Conservation (phyloP, 495 filamentous ascomycete genomes). For the Aspergillus saccharolyticus region DNA sequence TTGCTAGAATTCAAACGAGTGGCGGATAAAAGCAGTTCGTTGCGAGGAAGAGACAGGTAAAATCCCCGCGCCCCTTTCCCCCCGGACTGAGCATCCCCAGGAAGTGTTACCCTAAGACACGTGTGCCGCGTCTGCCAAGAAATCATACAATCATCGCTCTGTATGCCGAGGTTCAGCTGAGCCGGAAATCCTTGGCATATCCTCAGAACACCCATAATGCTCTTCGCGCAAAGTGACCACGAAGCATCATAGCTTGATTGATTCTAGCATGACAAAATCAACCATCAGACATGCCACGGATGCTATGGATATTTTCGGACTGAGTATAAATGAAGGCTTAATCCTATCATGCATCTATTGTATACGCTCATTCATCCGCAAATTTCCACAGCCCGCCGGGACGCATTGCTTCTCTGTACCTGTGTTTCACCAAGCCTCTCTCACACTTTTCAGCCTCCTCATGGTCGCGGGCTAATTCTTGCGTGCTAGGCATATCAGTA, state of each 20-base stretch:
- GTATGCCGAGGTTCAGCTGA: neutral
- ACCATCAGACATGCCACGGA: too few species aligned
- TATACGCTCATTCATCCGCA: constrained; percentile 60
- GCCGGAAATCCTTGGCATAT: neutral
- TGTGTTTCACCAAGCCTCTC: constrained; percentile 60
- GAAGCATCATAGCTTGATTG: too few species aligned
- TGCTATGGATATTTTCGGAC: too few species aligned
- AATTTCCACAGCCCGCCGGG: constrained; percentile 70
- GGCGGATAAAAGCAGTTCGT: neutral
- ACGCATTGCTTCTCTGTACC: constrained; percentile 77
- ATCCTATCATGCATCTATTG: too few species aligned
- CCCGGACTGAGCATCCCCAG: neutral
- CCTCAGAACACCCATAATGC: neutral
- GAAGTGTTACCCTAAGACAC: constrained; percentile 21
- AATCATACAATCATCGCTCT: neutral
- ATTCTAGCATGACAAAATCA: too few species aligned
- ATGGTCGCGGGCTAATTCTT: constrained; percentile 62
- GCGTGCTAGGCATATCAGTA: constrained; percentile 79
- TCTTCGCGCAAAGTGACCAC: constrained; percentile 1
- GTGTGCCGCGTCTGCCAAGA: constrained; percentile 26
- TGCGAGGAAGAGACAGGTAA: neutral
- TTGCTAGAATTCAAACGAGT: neutral
- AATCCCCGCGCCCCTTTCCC: too few species aligned
- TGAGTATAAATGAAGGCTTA: too few species aligned
- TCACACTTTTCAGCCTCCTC: constrained; percentile 55